Base-by-base conservation (phyloP, 2,329 filamentous ascomycete species). In the Cladosporium austrohemisphaericum region DNA sequence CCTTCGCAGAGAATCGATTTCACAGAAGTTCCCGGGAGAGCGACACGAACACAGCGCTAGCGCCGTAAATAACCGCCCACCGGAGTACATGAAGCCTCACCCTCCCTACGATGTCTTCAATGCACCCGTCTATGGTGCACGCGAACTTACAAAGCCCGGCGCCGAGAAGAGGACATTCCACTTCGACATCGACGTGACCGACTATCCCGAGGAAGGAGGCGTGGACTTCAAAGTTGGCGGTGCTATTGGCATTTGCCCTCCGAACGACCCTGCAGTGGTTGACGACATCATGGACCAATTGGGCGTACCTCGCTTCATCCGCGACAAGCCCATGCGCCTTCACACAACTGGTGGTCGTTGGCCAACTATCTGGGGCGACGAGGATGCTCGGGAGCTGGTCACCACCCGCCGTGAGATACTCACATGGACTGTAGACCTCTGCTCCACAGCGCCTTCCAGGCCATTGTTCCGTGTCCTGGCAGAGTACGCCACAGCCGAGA, bases 291-390 rank as follows among this genome's bases (percentile, higher is more conserved):
- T 98, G 57, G 83, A 96, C 62, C 74, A 85, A 19, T 81, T 98
- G 14, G 78, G 87, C 59, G 78, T 97, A 18, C 91, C 91, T 3
- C 85, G 82, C 29, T 88, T 85, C 63, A 76, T 93, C 52, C 85
- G 93, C 23, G 87, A 95, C 71, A 93, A 88, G 75, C 85, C 86
- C 11, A 79, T 95, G 14, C 74, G 86, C 14, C 72, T 97, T 58
- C 84, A 83, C 66, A 97, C 93, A 0, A 81, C 78, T 28, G 80
- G 77, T 53, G 92, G 92, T 26, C 80, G 93, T 41, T 98, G 92
- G 92, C 93, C 93, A 3, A 98, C 93, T 0, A 94, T 98, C 41
- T 98, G 93, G 93, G 93, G 92, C 33, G 88, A 95, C 2, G 92
- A 97, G 16, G 72, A 87, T 68, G 71, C 91, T 5, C 82, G 93